Conservation (phyloP, 495 filamentous ascomycete species). For the Lepidopterella palustris region DNA sequence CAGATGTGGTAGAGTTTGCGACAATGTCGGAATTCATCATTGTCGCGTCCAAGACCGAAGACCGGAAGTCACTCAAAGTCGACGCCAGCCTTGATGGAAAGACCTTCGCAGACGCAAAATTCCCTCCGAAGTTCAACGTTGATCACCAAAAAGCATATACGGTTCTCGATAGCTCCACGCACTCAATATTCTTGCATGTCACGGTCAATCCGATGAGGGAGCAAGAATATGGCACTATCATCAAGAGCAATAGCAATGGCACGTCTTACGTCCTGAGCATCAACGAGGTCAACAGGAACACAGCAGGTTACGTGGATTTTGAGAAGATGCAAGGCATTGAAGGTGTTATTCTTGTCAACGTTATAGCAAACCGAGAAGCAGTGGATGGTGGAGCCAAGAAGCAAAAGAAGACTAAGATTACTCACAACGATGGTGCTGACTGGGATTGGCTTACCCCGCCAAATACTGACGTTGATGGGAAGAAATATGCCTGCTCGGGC, state of each 20-base stretch:
- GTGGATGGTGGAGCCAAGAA: slow-evolving; percentile 60
- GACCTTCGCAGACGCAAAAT: slow-evolving; percentile 73
- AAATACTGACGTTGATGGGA: slow-evolving; percentile 58
- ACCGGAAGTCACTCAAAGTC: slow-evolving; percentile 63
- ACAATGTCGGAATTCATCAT: slow-evolving; percentile 94
- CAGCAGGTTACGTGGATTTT: slow-evolving; percentile 78
- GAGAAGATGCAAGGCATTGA: slow-evolving; percentile 91
- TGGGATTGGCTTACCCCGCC: slow-evolving; percentile 73
- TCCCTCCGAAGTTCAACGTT: slow-evolving; percentile 75
- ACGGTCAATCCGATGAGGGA: slow-evolving; percentile 56
- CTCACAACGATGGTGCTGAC: slow-evolving; percentile 87
- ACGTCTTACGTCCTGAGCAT: slow-evolving; percentile 86
- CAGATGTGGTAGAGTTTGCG: slow-evolving; percentile 74
- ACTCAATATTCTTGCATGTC: slow-evolving; percentile 89
- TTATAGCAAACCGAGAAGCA: slow-evolving; percentile 64
- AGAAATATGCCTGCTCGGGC: slow-evolving; percentile 60
- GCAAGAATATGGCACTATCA: slow-evolving; percentile 70
- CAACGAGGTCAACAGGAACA: slow-evolving; percentile 67
- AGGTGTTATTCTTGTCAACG: slow-evolving; percentile 80
- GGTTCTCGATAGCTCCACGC: slow-evolving; percentile 84
- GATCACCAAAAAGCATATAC: slow-evolving; percentile 76
- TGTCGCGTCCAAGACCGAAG: slow-evolving; percentile 63
- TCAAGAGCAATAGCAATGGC: slow-evolving; percentile 98
- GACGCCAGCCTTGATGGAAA: slow-evolving; percentile 77
- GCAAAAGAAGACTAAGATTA: slow-evolving; percentile 80